These are phyloP conservation scores for Helichrysum umbraculigerum DNA, from an alignment of 129 eudicot genomes.

Conservation along the genomic window DNA sequence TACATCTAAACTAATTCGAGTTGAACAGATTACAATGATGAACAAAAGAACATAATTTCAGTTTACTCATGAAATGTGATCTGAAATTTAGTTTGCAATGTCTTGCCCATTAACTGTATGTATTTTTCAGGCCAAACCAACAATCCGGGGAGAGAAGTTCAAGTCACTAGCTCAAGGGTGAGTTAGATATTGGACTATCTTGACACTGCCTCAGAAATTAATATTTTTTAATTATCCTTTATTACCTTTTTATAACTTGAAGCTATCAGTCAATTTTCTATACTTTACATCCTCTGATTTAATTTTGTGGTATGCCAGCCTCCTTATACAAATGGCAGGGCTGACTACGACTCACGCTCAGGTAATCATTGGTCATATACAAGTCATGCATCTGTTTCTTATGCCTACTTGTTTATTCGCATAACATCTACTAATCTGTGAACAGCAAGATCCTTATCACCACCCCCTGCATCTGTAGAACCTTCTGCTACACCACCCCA, in stretches of 20 bases:
- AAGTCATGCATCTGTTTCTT: neutral
- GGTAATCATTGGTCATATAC: constrained; percentile 39
- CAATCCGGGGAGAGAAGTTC: constrained; percentile 48
- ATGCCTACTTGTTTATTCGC: constrained; percentile 11
- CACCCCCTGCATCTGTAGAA: constrained; percentile 72
- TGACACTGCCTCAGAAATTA: neutral
- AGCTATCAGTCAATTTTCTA: neutral
- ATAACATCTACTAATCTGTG: constrained; percentile 14
- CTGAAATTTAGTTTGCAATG: neutral
- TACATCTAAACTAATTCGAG: neutral
- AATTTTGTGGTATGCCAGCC: constrained; percentile 43
- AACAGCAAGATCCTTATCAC: constrained; percentile 82
- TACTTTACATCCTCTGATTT: constrained; percentile 5
- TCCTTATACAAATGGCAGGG: constrained; percentile 50
- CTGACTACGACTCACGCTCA: constrained; percentile 53
- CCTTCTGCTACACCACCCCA: constrained; percentile 71
- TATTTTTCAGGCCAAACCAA: constrained; percentile 53
- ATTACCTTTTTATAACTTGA: neutral
- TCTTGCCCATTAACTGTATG: neutral
- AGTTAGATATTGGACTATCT: constrained; percentile 27
- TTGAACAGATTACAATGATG: neutral
- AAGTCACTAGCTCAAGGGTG: constrained; percentile 61
- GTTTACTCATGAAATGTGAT: neutral
- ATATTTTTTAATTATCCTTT: too few relatives aligned
- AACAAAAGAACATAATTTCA: neutral